A percentile compares a stretch with the other conserved stretches of the same genome.
Evolutionary conservation across 306 rosid genomes (phyloP).

Genomic region (Malus sylvestris): DNA sequence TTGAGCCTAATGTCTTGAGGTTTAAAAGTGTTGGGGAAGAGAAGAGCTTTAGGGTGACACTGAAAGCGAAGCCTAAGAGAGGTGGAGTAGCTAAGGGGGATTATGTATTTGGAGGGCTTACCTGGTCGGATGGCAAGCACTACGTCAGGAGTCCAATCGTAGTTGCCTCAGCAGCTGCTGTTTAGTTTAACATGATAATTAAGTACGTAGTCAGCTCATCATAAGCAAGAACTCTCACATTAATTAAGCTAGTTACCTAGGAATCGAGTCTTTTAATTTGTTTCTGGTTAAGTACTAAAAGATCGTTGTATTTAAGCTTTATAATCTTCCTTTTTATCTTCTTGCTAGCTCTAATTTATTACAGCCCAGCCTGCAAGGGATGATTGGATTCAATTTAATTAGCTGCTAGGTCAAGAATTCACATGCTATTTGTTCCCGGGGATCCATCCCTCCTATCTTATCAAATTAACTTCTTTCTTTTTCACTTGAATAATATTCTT

Average conservation of each 20-base stretch:
- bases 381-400: neutral
- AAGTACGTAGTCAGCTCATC: neutral
- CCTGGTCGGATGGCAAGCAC: constrained; percentile 58
- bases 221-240: neutral
- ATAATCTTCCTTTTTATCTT: neutral
- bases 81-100: constrained; percentile 2
- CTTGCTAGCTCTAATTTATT: neutral
- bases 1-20: constrained; percentile 37
- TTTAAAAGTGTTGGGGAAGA: constrained; percentile 44
- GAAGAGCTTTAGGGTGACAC: constrained; percentile 40
- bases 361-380: neutral
- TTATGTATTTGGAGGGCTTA: constrained; percentile 38
- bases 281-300: no score
- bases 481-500: neutral
- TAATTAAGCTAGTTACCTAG: neutral
- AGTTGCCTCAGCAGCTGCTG: constrained; percentile 23
- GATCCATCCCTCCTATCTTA: neutral
- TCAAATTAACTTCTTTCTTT: neutral
- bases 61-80: constrained; percentile 18
- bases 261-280: neutral
- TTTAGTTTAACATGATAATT: neutral
- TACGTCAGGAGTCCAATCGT: constrained; percentile 53
- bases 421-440: neutral
- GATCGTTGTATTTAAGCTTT: no score
- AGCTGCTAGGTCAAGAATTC: neutral